Evolutionary conservation across 2,329 filamentous ascomycete species (phyloP).

Genomic region (Akanthomyces uredinophilus): DNA sequence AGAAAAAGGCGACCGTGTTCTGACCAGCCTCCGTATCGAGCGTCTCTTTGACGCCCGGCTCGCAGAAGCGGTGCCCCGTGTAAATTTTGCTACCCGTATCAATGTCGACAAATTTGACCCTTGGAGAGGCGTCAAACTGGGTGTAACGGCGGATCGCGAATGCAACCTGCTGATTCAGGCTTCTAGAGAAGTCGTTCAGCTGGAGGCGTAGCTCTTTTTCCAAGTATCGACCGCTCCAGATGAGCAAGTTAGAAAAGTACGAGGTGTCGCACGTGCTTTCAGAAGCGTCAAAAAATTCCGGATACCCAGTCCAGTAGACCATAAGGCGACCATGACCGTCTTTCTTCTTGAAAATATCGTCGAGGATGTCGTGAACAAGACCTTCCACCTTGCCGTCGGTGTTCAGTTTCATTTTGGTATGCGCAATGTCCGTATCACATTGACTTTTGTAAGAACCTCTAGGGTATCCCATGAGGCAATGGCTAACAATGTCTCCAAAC

Average conservation of each 20-base stretch:
- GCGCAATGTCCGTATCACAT: no score
- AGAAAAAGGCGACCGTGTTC: neutral
- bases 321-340: neutral
- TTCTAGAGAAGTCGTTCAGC: neutral
- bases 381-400: neutral
- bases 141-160: neutral
- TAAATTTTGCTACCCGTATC: neutral
- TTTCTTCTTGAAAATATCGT: neutral
- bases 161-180: neutral
- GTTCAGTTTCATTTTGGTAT: no score
- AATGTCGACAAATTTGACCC: neutral
- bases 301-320: constrained; percentile 5
- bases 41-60: neutral
- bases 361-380: neutral
- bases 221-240: neutral
- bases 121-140: neutral
- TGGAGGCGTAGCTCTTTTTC: neutral
- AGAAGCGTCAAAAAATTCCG: neutral
- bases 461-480: no score
- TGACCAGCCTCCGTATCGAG: neutral
- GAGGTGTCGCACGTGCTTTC: neutral
- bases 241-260: neutral
- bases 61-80: neutral
- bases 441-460: no score
- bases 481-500: no score